These are phyloP conservation scores for Phlebiopsis flavidoalba DNA, from an alignment of 768 basidiomycete species.

Conservation along the genomic window DNA sequence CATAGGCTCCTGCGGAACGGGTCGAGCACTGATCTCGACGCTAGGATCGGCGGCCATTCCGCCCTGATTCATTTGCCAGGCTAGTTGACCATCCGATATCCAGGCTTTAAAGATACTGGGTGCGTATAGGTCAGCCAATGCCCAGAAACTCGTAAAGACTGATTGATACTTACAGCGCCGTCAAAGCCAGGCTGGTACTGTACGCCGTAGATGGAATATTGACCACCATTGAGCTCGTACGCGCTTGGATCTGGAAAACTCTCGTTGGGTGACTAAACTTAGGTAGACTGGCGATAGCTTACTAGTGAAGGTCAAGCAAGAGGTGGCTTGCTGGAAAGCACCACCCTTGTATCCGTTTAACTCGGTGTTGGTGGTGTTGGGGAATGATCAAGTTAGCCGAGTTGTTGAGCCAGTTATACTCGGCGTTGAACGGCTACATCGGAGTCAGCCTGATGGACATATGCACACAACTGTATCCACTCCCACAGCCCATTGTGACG, in stretches of 20 bases:
- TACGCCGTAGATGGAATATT: constrained; percentile 76
- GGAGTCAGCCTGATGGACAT: not conserved
- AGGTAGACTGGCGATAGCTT: constrained; percentile 14
- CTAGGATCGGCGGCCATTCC: constrained; percentile 59
- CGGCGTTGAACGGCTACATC: constrained; percentile 65
- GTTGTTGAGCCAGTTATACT: constrained; percentile 64
- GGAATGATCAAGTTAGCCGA: constrained; percentile 51
- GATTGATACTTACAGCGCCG: constrained; percentile 35
- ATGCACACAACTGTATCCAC: constrained; percentile 24
- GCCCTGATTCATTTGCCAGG: constrained; percentile 71
- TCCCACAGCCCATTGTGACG: constrained; percentile 76
- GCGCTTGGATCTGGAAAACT: constrained; percentile 42
- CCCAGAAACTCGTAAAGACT: constrained; percentile 39
- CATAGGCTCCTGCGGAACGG: constrained; percentile 70
- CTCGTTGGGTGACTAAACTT: constrained; percentile 18
- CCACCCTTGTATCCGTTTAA: constrained; percentile 68
- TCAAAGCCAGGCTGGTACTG: constrained; percentile 65
- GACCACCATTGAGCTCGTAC: constrained; percentile 55
- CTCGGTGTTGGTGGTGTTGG: constrained; percentile 44
- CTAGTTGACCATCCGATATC: constrained; percentile 59
- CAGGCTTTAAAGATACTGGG: constrained; percentile 78
- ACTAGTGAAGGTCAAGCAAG: constrained; percentile 55
- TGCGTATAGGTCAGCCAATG: constrained; percentile 20
- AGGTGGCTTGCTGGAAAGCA: constrained; percentile 72
- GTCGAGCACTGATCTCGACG: constrained; percentile 58